These are phyloP conservation scores for Mortierella sp. DNA, from an alignment of 371 early-diverging fungal species.

Conservation along the genomic window DNA sequence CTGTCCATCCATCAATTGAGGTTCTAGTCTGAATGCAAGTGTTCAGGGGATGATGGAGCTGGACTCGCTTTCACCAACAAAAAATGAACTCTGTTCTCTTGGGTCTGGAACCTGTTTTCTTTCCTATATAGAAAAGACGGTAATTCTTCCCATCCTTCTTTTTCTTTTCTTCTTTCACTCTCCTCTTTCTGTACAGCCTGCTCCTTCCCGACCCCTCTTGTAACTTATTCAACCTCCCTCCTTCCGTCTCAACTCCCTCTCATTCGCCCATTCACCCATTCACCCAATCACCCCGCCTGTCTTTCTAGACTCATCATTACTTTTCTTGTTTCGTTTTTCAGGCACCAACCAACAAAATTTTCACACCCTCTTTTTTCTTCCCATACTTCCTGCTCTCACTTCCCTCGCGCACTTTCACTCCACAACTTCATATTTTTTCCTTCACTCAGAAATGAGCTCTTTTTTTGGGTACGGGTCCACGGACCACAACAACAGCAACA, in stretches of 20 bases:
- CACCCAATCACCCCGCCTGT: not conserved
- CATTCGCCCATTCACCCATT: not conserved
- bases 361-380: not conserved
- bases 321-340: too few species aligned
- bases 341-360: not conserved
- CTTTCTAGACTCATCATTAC: too few species aligned
- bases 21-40: too few species aligned
- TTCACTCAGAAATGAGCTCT: conserved; percentile 18
- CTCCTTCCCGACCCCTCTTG: conserved; percentile 5
- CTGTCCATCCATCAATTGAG: too few species aligned
- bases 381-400: not conserved
- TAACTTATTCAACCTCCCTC: too few species aligned
- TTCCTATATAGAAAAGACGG: not conserved
- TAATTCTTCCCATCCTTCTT: not conserved
- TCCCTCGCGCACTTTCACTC: not conserved
- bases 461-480: conserved; percentile 39
- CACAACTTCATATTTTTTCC: not conserved
- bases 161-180: not conserved
- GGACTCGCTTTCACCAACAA: too few species aligned
- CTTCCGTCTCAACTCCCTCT: not conserved
- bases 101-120: not conserved
- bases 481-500: conserved; percentile 11
- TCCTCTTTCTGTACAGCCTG: not conserved
- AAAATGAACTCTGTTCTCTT: not conserved
- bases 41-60: too few species aligned